phyloP scores from a whole-genome alignment of 2,329 filamentous ascomycete species.

The Phaeomoniella chlamydospora region DNA sequence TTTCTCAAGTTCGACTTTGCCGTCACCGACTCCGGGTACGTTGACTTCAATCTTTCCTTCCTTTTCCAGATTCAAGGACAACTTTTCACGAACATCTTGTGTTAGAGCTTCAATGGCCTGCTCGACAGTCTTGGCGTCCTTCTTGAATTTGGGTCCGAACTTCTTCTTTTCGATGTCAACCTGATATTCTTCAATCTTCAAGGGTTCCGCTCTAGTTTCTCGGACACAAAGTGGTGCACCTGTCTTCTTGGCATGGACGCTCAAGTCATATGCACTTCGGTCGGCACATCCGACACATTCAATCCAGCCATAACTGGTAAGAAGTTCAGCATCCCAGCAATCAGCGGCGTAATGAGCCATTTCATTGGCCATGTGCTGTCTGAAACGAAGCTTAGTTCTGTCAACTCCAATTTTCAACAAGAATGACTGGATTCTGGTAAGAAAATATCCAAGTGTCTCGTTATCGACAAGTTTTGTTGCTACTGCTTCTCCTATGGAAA shows the following conservation, averaged over 20 bases:
- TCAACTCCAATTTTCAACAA: conserved; percentile 79
- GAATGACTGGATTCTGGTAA: conserved; percentile 87
- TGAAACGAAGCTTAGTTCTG: conserved; percentile 76
- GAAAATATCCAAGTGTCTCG: conserved; percentile 94
- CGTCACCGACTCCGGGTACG: conserved; percentile 50
- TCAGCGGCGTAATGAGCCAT: conserved; percentile 92
- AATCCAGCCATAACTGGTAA: conserved; percentile 90
- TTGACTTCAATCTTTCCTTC: conserved; percentile 64
- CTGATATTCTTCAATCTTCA: conserved; percentile 73
- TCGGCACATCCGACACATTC: conserved; percentile 97
- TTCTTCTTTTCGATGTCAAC: conserved; percentile 87
- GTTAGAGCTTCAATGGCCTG: conserved; percentile 58
- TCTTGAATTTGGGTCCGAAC: conserved; percentile 90
- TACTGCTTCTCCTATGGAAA: conserved; percentile 78
- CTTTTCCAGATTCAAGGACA: conserved; percentile 58
- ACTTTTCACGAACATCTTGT: conserved; percentile 68
- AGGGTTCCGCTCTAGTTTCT: conserved; percentile 63
- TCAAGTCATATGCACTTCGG: conserved; percentile 85
- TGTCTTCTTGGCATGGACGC: conserved; percentile 85
- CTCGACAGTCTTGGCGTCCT: conserved; percentile 78
- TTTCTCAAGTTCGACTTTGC: conserved; percentile 64
- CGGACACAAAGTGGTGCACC: conserved; percentile 74
- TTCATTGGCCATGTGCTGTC: conserved; percentile 88
- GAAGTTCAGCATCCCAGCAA: conserved; percentile 94
- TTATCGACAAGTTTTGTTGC: conserved; percentile 76